phyloP scores from a whole-genome alignment of 2,329 filamentous ascomycete genomes.

The Neoascochyta sp. region DNA sequence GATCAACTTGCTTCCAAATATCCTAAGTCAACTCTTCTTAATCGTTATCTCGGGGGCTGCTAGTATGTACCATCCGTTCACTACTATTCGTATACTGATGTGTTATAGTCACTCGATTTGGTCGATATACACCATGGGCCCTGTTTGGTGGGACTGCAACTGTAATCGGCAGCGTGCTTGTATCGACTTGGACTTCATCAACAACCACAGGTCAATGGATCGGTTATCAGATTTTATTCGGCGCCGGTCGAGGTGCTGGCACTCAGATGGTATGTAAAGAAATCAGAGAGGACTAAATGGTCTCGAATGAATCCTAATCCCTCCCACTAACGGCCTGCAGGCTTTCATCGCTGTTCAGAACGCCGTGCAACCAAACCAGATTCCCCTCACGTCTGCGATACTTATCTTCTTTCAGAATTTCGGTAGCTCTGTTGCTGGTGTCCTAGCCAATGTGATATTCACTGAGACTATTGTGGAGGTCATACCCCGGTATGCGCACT shows the following conservation, averaged over 20 bases:
- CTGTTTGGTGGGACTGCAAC: slow-evolving; percentile 29
- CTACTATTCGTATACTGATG: slow-evolving; percentile 1
- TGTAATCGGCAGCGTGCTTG: slow-evolving; percentile 41
- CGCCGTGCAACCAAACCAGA: slow-evolving; percentile 19
- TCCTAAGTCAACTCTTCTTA: slow-evolving; percentile 22
- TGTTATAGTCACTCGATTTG: slow-evolving; percentile 12
- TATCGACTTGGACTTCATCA: slow-evolving; percentile 38
- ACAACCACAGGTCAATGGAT: slow-evolving; percentile 30
- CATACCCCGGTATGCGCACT: slow-evolving; percentile 20
- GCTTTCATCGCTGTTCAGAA: slow-evolving; percentile 33
- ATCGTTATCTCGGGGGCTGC: slow-evolving; percentile 16
- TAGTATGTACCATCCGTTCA: slow-evolving; percentile 6
- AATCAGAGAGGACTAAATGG: too few relatives aligned
- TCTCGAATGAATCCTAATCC: neutral
- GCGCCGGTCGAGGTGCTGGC: slow-evolving; percentile 21
- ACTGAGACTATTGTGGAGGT: slow-evolving; percentile 16
- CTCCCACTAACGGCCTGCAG: slow-evolving; percentile 9
- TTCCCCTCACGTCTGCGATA: slow-evolving; percentile 31
- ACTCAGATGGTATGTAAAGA: slow-evolving; percentile 24
- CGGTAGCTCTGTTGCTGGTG: slow-evolving; percentile 26
- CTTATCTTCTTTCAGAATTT: slow-evolving; percentile 40
- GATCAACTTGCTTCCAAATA: slow-evolving; percentile 39
- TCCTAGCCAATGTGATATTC: slow-evolving; percentile 29
- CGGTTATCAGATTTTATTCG: slow-evolving; percentile 26
- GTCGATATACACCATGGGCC: slow-evolving; percentile 31